Conservation (phyloP, 306 rosid genomes). For the Neltuma alba region DNA sequence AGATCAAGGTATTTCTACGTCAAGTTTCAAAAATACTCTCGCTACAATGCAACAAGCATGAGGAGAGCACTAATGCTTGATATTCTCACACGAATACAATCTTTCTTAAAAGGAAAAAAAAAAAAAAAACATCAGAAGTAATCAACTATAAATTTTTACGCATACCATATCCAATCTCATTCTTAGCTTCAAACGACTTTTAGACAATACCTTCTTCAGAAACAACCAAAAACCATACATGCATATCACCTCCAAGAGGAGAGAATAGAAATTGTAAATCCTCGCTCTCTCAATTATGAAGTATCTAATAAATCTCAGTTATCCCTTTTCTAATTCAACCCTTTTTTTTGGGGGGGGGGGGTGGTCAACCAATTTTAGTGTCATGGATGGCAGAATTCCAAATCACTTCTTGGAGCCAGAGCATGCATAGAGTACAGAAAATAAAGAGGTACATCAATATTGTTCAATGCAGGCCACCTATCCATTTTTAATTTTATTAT, state of each 20-base stretch:
- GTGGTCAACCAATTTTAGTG: not conserved
- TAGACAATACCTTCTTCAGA: not conserved
- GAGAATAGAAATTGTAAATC: not conserved
- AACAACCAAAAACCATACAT: not conserved
- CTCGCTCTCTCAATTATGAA: not conserved
- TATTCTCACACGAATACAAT: not conserved
- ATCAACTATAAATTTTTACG: not conserved
- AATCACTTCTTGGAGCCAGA: conserved; percentile 25
- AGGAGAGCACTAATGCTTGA: not conserved
- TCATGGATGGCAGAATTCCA: conserved; percentile 14
- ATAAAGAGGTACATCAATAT: conserved; percentile 50
- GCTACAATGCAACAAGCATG: not conserved
- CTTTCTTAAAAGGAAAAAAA: not conserved
- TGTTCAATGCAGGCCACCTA: conserved; percentile 64
- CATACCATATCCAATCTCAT: not conserved
- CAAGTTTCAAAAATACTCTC: not conserved
- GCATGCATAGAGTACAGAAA: conserved; percentile 42
- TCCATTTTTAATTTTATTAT: conserved; percentile 21
- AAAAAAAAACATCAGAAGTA: not conserved
- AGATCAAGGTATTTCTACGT: not conserved
- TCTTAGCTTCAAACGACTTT: not conserved
- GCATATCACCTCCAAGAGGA: not conserved
- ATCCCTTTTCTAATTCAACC: not conserved
- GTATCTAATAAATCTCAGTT: not conserved
- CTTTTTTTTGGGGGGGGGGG: not conserved